A percentile compares a stretch with the other conserved stretches of the same genome.
phyloP scores from a whole-genome alignment of 192 early-diverging fungal genomes.

The Chytriomyces sp. region DNA sequence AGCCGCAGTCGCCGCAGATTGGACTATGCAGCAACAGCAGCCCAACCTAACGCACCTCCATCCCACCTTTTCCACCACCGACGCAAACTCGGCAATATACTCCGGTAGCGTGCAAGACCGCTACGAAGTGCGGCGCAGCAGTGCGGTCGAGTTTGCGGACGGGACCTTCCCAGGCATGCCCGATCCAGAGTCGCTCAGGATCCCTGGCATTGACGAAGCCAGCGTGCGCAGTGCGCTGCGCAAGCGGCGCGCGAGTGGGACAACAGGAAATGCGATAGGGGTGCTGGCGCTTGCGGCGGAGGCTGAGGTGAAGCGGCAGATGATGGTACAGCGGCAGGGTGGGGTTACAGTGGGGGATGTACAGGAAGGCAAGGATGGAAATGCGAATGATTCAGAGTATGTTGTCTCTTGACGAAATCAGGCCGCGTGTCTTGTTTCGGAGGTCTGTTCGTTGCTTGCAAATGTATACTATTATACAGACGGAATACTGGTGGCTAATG shows the following conservation, averaged over 20 bases:
- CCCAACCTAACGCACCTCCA: too few species aligned
- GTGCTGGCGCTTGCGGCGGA: conserved; percentile 5
- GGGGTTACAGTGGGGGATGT: not conserved
- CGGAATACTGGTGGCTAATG: too few species aligned
- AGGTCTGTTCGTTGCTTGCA: too few species aligned
- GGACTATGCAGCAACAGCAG: too few species aligned
- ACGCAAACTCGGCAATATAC: not conserved
- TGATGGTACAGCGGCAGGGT: not conserved
- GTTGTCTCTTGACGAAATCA: too few species aligned
- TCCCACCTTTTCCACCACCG: not conserved
- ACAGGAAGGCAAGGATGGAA: too few species aligned
- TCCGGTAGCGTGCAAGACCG: not conserved
- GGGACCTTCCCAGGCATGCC: not conserved
- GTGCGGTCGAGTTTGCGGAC: not conserved
- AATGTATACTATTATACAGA: too few species aligned
- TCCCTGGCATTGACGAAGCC: not conserved
- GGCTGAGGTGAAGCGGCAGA: not conserved
- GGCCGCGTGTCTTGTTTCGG: too few species aligned
- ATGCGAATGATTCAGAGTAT: too few species aligned
- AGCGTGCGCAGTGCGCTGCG: not conserved
- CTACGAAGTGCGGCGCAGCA: too few species aligned
- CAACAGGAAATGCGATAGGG: conserved; percentile 1
- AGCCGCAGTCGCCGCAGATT: not conserved
- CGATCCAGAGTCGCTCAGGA: not conserved
- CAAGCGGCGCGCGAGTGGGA: conserved; percentile 12